Evolutionary conservation across 2,329 filamentous ascomycete species (phyloP), one percentile per base, ranked within the genome.

Genomic region (Paramyrothecium roridum): DNA sequence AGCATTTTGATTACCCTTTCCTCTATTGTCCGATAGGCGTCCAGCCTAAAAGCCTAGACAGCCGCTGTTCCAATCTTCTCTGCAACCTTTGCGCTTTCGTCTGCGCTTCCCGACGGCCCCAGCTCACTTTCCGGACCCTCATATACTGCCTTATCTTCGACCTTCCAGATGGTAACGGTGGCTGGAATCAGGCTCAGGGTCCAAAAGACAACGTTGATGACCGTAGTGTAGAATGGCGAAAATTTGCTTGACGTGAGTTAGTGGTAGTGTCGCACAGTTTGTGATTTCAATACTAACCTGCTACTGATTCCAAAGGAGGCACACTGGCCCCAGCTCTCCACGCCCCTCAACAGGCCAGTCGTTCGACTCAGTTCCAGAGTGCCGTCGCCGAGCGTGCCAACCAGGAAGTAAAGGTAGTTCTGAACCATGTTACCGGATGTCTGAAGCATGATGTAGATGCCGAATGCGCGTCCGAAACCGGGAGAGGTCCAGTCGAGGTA

Each of bases 121-220:
- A 8, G 37, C 37, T 43, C 37, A 19, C 4, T 13, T 43, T 43
- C 37, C 16, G 37, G 20, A n/a, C 20, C 13, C 17, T 6, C 46
- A 16, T 50, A 50, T 8, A 17, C 23, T 12, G 23, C 48, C 17
- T 20, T 26, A 34, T 59, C 61, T 53, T 63, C 48, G 3, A 63
- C 56, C 19, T 55, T 56, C 60, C 60, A 64, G 48, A 64, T 57
- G 1, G 59, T 54, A 20, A 59, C 48, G 3, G 53, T 45, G 3
- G 60, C 62, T 1, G 62, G 62, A 20, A 61, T 55, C 43, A 64
- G 46, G 43, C 60, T 63, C 19, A 64, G 34, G 4, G 59, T 60
- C 62, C 62, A 64, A 26, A 64, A 57, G 13, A 61, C 57, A 17
- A 63, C 56, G 33, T 64, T 63, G 54, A 64, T 64, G 26, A 64